Percentiles rank a stretch among this genome's conserved stretches.
Evolutionary conservation across 306 rosid genomes (phyloP).

Genomic region (Castanea crenata): DNA sequence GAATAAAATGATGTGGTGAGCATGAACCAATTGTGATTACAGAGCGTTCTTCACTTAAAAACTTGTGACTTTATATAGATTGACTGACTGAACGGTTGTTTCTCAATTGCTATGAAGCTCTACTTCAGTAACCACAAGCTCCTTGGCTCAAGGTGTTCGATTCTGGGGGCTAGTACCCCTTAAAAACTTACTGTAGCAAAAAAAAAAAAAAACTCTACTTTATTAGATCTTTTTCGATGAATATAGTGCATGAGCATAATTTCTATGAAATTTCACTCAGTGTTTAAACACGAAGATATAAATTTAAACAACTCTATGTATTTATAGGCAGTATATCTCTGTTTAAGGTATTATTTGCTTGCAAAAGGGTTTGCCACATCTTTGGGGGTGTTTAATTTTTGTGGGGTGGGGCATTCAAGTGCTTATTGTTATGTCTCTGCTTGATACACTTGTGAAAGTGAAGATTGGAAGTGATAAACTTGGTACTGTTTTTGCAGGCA

Average conservation of each 20-base stretch:
- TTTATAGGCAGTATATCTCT: not conserved
- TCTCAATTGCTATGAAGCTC: not conserved
- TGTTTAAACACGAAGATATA: not conserved
- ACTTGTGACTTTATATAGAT: not conserved
- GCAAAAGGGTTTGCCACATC: not conserved
- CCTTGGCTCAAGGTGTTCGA: too few species aligned
- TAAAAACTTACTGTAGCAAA: too few species aligned
- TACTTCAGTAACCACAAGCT: too few species aligned
- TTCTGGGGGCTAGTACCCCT: too few species aligned
- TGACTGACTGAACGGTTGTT: not conserved
- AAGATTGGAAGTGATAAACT: not conserved
- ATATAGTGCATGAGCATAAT: not conserved
- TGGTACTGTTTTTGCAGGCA: constrained; percentile 50
- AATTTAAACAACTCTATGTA: not conserved
- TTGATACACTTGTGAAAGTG: not conserved
- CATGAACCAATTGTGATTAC: not conserved
- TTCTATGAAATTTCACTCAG: not conserved
- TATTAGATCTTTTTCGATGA: not conserved
- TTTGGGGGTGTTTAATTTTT: not conserved
- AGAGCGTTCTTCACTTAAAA: not conserved
- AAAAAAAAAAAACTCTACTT: not conserved
- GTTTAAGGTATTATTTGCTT: not conserved
- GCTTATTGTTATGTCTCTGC: not conserved
- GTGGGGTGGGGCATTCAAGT: not conserved
- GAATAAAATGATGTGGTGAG: not conserved